Conservation (phyloP, 75 land plant species). For the Chamaecyparis obtusa region DNA sequence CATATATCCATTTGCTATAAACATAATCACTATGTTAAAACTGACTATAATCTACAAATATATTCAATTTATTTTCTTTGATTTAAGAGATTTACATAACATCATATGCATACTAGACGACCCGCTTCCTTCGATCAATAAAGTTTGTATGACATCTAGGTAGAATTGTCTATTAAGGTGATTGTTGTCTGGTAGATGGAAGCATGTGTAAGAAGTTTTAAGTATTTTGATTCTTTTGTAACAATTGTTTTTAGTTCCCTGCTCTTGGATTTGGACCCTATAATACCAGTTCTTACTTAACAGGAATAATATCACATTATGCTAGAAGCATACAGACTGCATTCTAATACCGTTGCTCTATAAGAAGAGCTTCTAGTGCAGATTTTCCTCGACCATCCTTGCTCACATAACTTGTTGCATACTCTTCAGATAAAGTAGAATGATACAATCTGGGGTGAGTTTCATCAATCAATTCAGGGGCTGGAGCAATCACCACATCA, state of each 20-base stretch:
- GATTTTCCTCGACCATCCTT: neutral
- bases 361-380: neutral
- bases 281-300: neutral
- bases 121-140: no score
- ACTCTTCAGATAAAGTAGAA: slow-evolving; percentile 16
- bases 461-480: slow-evolving; percentile 29
- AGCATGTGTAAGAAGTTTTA: neutral
- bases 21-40: no score
- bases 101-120: no score
- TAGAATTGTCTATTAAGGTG: neutral
- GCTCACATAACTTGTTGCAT: neutral
- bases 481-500: slow-evolving; percentile 28
- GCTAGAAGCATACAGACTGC: neutral
- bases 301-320: neutral
- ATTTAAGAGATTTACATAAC: no score
- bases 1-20: no score
- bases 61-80: no score
- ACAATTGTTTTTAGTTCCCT: neutral
- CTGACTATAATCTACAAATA: no score
- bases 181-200: neutral
- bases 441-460: slow-evolving; percentile 16
- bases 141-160: neutral
- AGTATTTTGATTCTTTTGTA: neutral
- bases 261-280: no score
- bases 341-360: neutral